Base-by-base conservation (phyloP, 2,329 filamentous ascomycete genomes). In the Curvularia eragrostidis region DNA sequence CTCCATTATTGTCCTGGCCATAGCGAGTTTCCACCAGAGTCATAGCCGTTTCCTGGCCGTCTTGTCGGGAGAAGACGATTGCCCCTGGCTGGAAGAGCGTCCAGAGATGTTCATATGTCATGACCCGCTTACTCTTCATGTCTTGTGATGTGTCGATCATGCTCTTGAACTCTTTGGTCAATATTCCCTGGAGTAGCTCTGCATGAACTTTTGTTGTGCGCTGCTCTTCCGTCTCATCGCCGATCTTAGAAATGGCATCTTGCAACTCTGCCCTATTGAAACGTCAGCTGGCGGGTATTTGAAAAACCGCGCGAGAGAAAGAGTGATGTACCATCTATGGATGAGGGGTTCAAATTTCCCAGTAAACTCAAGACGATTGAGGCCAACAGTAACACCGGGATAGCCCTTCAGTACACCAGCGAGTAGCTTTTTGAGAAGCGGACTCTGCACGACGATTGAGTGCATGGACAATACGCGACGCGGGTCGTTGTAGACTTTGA, bases 361-460 rank as follows among this genome's bases (percentile, higher is more conserved):
- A 9, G 76, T 72, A 59, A 91, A 89, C 56, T 85, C 84, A 1
- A 91, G 79, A 1, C 85, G 82, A n/a, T 86, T 81, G 12, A 91
- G 78, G n/a, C 80, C 82, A 26, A 84, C 82, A 1, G 86, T 85
- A 30, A 91, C 79, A 1, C 87, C 87, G 0, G 85, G 84, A 56
- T 89, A 89, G 15, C 80, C 83, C 2, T 81, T 78, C 13, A 90
- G 78, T 7, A 89, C 80, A 3, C 81, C 77, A 7, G 77, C 77
- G 0, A 91, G 78, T 3, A 86, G 79, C 4, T 80, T 79, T 73
- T 87, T 88, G 42, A 91, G 76, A 42, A 84, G 79, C 1, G 87
- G 86, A 38, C 84, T 88, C 75, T 91, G 88, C 5, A 91, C 76
- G 30, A 89, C 81, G 57, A 91, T 84, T 38, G 85, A 88, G 67